A percentile compares a stretch with the other conserved stretches of the same genome.
These are phyloP conservation scores for Epichloe baconii DNA, from an alignment of 2,329 filamentous ascomycete genomes.

Conservation along the genomic window DNA sequence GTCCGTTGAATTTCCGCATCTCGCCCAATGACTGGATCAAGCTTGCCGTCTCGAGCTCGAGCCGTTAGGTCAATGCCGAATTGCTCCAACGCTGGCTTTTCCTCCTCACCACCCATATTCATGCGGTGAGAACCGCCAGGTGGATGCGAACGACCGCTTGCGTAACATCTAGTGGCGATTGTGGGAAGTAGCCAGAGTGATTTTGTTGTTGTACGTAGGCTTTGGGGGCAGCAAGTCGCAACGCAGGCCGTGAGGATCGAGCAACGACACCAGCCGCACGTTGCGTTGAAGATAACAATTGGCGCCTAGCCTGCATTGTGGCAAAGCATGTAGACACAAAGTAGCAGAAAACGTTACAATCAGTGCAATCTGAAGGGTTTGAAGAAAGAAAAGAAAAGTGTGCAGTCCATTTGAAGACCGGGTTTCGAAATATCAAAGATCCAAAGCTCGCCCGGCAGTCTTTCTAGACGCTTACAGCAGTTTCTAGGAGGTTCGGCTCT, in stretches of 20 bases:
- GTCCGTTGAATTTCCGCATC: slow-evolving; percentile 86
- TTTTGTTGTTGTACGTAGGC: slow-evolving; percentile 9
- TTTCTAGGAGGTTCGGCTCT: slow-evolving; percentile 28
- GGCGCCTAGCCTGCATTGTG: slow-evolving; percentile 29
- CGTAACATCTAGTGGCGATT: slow-evolving; percentile 38
- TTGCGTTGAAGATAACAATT: slow-evolving; percentile 25
- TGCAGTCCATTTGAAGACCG: neutral
- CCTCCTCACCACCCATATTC: slow-evolving; percentile 61
- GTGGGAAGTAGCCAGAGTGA: slow-evolving; percentile 23
- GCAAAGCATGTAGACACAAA: neutral
- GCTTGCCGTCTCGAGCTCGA: slow-evolving; percentile 71
- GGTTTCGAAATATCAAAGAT: slow-evolving; percentile 9
- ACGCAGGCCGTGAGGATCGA: slow-evolving; percentile 17
- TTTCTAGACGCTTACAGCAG: slow-evolving; percentile 15
- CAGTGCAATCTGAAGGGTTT: neutral
- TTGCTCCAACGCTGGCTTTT: slow-evolving; percentile 83
- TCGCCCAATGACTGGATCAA: slow-evolving; percentile 91
- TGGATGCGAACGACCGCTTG: slow-evolving; percentile 67
- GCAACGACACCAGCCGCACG: slow-evolving; percentile 21
- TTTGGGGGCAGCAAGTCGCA: slow-evolving; percentile 13
- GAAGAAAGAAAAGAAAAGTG: slow-evolving; percentile 1
- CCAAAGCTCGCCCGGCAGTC: neutral
- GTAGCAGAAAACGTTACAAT: neutral
- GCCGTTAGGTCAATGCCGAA: slow-evolving; percentile 85
- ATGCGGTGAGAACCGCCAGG: slow-evolving; percentile 90